Base-by-base conservation (phyloP, 352 stramenopile genomes). In the Globisporangium cystogenes region DNA sequence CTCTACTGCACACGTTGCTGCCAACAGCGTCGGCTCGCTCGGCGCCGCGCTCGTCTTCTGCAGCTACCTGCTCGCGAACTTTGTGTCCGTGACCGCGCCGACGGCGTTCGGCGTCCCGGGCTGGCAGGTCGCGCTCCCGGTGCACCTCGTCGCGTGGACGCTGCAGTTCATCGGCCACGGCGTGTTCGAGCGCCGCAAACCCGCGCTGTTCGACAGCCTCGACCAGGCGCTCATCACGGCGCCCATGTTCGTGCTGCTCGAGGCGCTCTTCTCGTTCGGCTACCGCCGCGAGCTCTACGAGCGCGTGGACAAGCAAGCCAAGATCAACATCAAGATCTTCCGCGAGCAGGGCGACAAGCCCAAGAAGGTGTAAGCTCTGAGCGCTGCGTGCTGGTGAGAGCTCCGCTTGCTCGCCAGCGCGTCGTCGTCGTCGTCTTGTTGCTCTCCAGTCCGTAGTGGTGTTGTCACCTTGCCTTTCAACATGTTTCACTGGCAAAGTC, bases 171-270 rank as follows among this genome's bases (percentile, higher is more conserved):
- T 93, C 53, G 87, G 82, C 33, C 86, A 96, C 57, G 79, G 72
- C 12, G 70, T 96, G n/a, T 93, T 87, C 41, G 87, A 96, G 56
- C 70, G 82, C 39, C 78, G 82, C 51, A 87, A 90, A 42, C 87
- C 87, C 0, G 86, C 87, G 48, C 67, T 96, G 0, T 67, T 96
- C 6, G 82, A 95, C 54, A 94, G 82, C 53, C 60, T 95, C 39
- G 81, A 93, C 63, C 86, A 96, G 50, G 84, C 73, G 14, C 21
- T 88, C 21, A 70, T 92, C 29, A 91, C 82, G 7, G 86, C 86
- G 7, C 84, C 86, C 3, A 79, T 96, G 60, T 96, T 96, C 49
- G 86, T 96, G 59, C 55, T 95, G 44, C 64, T 96, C 8, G 84
- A 95, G 36, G 55, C 82, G 12, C 65, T 95, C 4, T 88, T 93